These are phyloP conservation scores for Candida qinlingensis DNA, from an alignment of 805 yeast genomes.

Conservation along the genomic window DNA sequence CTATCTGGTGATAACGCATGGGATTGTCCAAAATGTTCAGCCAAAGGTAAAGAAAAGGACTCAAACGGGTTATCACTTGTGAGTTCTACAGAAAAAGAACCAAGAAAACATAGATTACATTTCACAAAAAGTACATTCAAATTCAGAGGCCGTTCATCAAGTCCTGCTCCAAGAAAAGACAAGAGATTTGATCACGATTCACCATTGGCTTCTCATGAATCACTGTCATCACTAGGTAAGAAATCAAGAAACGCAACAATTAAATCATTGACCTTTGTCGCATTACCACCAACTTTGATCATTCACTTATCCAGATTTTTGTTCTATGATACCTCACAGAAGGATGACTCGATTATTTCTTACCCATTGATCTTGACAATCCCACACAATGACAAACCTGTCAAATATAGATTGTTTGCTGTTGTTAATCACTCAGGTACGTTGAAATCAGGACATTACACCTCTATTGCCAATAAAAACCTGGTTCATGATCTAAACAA, in stretches of 20 bases:
- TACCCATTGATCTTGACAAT: constrained; percentile 54
- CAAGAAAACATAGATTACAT: constrained; percentile 19
- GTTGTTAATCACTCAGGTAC: constrained; percentile 70
- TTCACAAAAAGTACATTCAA: constrained; percentile 17
- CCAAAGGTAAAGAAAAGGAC: constrained; percentile 1
- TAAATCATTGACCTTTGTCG: constrained; percentile 68
- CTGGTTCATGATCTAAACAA: constrained; percentile 32
- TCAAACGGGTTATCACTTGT: neutral
- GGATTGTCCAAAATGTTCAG: constrained; percentile 70
- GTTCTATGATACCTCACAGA: constrained; percentile 49
- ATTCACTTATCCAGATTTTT: constrained; percentile 81
- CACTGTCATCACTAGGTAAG: constrained; percentile 16
- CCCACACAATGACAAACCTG: constrained; percentile 30
- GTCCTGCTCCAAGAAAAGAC: constrained; percentile 11
- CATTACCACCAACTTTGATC: constrained; percentile 74
- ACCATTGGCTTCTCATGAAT: constrained; percentile 7
- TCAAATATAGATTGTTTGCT: constrained; percentile 50
- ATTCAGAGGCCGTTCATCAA: constrained; percentile 27
- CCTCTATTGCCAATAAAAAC: constrained; percentile 42
- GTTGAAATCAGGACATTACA: constrained; percentile 71
- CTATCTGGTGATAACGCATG: constrained; percentile 73
- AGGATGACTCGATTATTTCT: constrained; percentile 43
- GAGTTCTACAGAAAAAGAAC: constrained; percentile 7
- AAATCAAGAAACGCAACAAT: constrained; percentile 38
- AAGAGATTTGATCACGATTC: constrained; percentile 9